Conservation (phyloP, 2,329 filamentous ascomycete genomes). For the Fusarium sp. region DNA sequence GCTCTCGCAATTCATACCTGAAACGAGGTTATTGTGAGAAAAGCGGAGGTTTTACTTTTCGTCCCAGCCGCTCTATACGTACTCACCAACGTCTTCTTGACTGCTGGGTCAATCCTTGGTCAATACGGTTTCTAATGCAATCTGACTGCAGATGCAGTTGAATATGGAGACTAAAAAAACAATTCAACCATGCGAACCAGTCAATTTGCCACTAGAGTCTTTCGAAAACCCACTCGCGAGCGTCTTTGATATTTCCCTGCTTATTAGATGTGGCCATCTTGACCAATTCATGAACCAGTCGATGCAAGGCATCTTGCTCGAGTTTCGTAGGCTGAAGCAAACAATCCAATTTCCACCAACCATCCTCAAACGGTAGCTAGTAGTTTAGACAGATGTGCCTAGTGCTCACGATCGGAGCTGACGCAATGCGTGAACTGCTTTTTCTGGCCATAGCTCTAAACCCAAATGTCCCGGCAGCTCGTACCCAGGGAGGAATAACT, state of each 20-base stretch:
- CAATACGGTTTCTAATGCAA: slow-evolving; percentile 35
- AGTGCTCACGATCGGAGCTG: slow-evolving; percentile 47
- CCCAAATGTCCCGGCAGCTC: slow-evolving; percentile 42
- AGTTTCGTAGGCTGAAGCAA: slow-evolving; percentile 8
- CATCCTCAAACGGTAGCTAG: slow-evolving; percentile 36
- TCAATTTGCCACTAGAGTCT: slow-evolving; percentile 34
- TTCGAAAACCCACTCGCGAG: slow-evolving; percentile 11
- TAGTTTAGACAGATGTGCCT: slow-evolving; percentile 34
- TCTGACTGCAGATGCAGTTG: slow-evolving; percentile 13
- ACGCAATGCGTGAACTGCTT: slow-evolving; percentile 46
- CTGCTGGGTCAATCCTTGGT: slow-evolving; percentile 42
- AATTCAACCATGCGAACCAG: slow-evolving; percentile 40
- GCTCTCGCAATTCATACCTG: slow-evolving; percentile 42
- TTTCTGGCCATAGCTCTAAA: slow-evolving; percentile 45
- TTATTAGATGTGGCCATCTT: slow-evolving; percentile 5
- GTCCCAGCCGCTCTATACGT: slow-evolving; percentile 11
- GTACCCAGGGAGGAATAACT: background rate
- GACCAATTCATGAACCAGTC: slow-evolving; percentile 10
- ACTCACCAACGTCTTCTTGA: slow-evolving; percentile 8
- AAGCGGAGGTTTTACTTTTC: slow-evolving; percentile 29
- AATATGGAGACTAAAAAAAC: slow-evolving; percentile 27
- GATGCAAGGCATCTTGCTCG: slow-evolving; percentile 15
- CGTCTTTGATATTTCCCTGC: slow-evolving; percentile 16
- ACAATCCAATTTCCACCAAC: slow-evolving; percentile 43
- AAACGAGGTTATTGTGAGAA: slow-evolving; percentile 42